Evolutionary conservation across 257 asterid genomes (phyloP), one percentile per base, ranked within the genome.

Genomic region (Jaltomata sinuosa): DNA sequence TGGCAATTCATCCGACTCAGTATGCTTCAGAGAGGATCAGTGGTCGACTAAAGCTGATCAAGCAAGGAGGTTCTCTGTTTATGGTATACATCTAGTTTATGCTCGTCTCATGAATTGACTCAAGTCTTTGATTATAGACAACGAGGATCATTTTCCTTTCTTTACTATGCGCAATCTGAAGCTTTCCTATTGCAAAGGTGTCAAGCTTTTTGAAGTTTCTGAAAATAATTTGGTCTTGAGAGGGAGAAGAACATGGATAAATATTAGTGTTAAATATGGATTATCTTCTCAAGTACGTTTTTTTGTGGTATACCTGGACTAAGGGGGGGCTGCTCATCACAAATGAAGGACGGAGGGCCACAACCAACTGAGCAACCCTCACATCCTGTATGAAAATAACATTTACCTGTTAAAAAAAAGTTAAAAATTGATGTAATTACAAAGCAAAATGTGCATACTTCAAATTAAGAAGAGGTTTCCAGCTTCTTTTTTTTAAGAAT

Each of bases 1-100:
- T 97, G 89, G 81, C 99, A 31, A 93, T 97, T 91, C 99, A 97
- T 90, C 99, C 99, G 2, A 90, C 97, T 54, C 99, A 97, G 90
- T 91, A 85, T 11, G 98, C 97, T 25, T 89, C 98, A 14, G 99
- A 97, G 90, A 90, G 99, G 89, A 97, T 97, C 84, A 89, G 99
- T 81, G 99, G 99, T 67, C 91, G 99, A 55, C 92, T 97, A 97
- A 97, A 91, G 94, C 89, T 97, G 93, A 87, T 92, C 83, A 97
- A 97, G 91, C 97, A 92, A 88, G 98, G 93, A 62, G 87, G 82
- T 88, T 87, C 90, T 85, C 91, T 97, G 85, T 95, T 88, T 85
- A 88, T 97, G 99, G 99, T 97, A 97, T 64, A 81, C 27, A 22
- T 25, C 54, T 40, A 64, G 59, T 8, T 25, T 68, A 82, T 45